Conservation (phyloP, 2,329 filamentous ascomycete species). For the Diaporthe helianthi region DNA sequence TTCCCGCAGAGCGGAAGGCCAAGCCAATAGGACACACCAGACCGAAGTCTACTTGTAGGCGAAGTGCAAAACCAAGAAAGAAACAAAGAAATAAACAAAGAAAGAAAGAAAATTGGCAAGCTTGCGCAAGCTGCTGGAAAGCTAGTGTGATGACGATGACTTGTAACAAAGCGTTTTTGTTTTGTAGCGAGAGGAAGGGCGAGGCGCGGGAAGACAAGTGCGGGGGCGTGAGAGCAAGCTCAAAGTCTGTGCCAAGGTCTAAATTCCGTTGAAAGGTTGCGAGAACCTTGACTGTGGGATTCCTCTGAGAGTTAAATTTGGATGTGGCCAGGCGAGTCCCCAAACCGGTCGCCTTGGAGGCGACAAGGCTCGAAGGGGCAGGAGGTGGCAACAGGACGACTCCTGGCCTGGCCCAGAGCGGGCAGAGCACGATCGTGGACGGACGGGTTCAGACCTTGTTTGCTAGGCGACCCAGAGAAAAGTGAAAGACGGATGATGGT, state of each 20-base stretch:
- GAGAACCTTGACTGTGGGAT: conserved; percentile 13
- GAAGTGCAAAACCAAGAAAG: conserved; percentile 11
- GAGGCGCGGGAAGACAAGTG: not conserved
- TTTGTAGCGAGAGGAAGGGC: conserved; percentile 1
- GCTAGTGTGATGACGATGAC: not conserved
- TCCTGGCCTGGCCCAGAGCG: not conserved
- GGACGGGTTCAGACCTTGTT: conserved; percentile 12
- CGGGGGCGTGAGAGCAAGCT: conserved; percentile 9
- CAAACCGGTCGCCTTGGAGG: not conserved
- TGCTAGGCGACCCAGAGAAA: conserved; percentile 6
- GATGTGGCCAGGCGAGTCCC: not conserved
- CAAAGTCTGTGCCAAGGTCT: not conserved
- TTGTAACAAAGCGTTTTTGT: not conserved
- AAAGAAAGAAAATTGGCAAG: no score
- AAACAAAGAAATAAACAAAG: no score
- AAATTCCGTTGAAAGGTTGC: conserved; percentile 5
- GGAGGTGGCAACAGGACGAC: conserved; percentile 1
- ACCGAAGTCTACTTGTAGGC: not conserved
- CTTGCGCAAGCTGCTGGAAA: conserved; percentile 1
- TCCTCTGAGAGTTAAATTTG: conserved; percentile 12
- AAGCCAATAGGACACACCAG: conserved; percentile 25
- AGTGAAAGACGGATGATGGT: no score
- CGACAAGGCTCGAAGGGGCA: not conserved
- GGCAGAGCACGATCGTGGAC: not conserved
- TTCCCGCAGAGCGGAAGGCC: conserved; percentile 12